Conservation (phyloP, 192 early-diverging fungal genomes). For the Radiomyces spectabilis region DNA sequence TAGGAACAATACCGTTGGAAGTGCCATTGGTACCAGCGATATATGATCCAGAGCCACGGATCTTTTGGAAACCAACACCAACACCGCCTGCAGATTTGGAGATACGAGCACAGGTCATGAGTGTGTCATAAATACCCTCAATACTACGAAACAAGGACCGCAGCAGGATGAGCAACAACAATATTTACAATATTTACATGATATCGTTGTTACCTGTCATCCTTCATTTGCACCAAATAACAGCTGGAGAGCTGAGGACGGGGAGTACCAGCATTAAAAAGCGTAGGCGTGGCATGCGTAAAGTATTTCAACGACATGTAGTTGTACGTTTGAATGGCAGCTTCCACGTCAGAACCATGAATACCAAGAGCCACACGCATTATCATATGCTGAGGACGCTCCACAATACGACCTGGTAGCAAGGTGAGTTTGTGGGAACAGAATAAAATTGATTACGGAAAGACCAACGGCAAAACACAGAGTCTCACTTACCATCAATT, state of each 20-base stretch:
- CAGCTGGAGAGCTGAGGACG: conserved; percentile 92
- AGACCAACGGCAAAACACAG: too few species aligned
- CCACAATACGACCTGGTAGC: conserved; percentile 68
- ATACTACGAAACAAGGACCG: too few species aligned
- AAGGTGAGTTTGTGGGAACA: too few species aligned
- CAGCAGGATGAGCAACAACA: too few species aligned
- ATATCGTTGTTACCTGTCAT: too few species aligned
- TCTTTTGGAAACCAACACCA: conserved; percentile 95
- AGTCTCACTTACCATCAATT: conserved; percentile 75
- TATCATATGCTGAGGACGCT: conserved; percentile 96
- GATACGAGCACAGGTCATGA: conserved; percentile 96
- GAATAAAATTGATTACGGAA: too few species aligned
- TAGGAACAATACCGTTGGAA: conserved; percentile 94
- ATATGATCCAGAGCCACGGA: conserved; percentile 90
- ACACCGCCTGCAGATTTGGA: conserved; percentile 98
- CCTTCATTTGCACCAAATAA: conserved; percentile 93
- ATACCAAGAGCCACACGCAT: conserved; percentile 98
- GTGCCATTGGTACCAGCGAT: conserved; percentile 97
- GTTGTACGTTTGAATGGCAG: conserved; percentile 92
- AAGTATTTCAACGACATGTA: conserved; percentile 91
- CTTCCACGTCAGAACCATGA: conserved; percentile 85
- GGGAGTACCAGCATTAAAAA: conserved; percentile 98
- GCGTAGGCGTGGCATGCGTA: conserved; percentile 94
- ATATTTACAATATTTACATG: too few species aligned
- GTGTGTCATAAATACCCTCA: conserved; percentile 97